These are phyloP conservation scores for Cercophora samala DNA, from an alignment of 495 filamentous ascomycete species.

Conservation along the genomic window DNA sequence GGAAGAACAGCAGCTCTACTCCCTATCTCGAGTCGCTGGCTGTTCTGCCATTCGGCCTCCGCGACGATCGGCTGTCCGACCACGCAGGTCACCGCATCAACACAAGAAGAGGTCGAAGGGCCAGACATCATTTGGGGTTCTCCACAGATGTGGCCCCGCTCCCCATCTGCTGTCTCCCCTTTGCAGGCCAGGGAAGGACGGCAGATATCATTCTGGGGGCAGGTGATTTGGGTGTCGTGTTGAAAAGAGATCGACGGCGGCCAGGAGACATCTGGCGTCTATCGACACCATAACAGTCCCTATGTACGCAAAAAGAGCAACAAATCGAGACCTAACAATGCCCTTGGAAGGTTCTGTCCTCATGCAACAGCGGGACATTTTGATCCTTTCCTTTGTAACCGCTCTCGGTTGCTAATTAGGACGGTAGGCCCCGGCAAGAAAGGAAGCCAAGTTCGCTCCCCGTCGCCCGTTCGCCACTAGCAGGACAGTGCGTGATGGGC, in stretches of 20 bases:
- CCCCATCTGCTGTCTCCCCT: background rate
- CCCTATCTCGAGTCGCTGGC: background rate
- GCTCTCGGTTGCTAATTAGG: slow-evolving; percentile 1
- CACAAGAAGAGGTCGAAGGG: slow-evolving; percentile 13
- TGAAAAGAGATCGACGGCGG: background rate
- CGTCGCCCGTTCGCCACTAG: slow-evolving; percentile 7
- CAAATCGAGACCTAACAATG: background rate
- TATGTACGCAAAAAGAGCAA: background rate
- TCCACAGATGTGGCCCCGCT: slow-evolving; percentile 17
- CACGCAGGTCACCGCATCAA: background rate
- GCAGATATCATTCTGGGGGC: background rate
- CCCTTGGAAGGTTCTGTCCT: background rate
- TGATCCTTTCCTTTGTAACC: slow-evolving; percentile 5
- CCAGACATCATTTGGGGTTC: slow-evolving; percentile 15
- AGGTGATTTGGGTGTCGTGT: background rate
- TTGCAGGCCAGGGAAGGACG: slow-evolving; percentile 13
- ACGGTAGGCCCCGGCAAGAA: slow-evolving; percentile 7
- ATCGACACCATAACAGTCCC: background rate
- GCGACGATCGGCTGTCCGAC: background rate
- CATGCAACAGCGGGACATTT: slow-evolving; percentile 4
- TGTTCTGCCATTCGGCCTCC: background rate
- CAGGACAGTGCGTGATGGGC: background rate
- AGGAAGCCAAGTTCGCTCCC: slow-evolving; percentile 9
- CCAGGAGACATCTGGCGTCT: background rate
- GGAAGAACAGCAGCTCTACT: background rate